phyloP scores from a whole-genome alignment of 257 asterid genomes.

The Rauvolfia tetraphylla region DNA sequence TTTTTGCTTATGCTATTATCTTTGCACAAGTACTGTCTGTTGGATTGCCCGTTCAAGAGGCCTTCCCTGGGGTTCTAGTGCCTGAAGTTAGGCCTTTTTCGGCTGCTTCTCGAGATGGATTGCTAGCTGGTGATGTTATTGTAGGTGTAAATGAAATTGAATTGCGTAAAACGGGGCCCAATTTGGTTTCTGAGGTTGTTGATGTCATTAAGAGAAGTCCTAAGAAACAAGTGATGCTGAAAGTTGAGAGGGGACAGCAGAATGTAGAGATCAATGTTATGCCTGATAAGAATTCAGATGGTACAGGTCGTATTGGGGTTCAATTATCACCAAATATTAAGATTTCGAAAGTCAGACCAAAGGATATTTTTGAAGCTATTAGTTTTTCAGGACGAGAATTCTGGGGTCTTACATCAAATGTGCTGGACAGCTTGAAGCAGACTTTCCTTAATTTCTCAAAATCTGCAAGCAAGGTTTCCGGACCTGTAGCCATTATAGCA shows the following conservation, averaged over 20 bases:
- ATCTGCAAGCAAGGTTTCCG: slow-evolving; percentile 86
- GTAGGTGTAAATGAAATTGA: slow-evolving; percentile 60
- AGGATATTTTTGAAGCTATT: slow-evolving; percentile 53
- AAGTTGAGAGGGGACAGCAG: slow-evolving; percentile 51
- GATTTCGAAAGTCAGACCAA: slow-evolving; percentile 58
- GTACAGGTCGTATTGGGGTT: slow-evolving; percentile 84
- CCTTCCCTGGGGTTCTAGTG: slow-evolving; percentile 90
- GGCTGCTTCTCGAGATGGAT: slow-evolving; percentile 81
- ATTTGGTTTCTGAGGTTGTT: slow-evolving; percentile 74
- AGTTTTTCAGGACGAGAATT: slow-evolving; percentile 74
- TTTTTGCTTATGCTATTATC: slow-evolving; percentile 73
- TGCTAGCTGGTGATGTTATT: slow-evolving; percentile 82
- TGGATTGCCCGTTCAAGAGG: slow-evolving; percentile 96
- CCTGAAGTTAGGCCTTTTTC: slow-evolving; percentile 93
- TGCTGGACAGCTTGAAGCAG: slow-evolving; percentile 77
- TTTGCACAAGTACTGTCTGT: slow-evolving; percentile 70
- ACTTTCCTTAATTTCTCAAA: slow-evolving; percentile 80
- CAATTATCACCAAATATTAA: slow-evolving; percentile 78
- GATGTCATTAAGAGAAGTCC: slow-evolving; percentile 67
- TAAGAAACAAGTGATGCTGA: slow-evolving; percentile 48
- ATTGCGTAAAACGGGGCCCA: slow-evolving; percentile 55
- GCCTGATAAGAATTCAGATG: slow-evolving; percentile 76
- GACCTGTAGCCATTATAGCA: slow-evolving; percentile 93
- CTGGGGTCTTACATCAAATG: slow-evolving; percentile 69
- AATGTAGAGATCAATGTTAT: slow-evolving; percentile 52